Evolutionary conservation across 2,329 filamentous ascomycete species (phyloP).

Genomic region (Colletotrichum scovillei): DNA sequence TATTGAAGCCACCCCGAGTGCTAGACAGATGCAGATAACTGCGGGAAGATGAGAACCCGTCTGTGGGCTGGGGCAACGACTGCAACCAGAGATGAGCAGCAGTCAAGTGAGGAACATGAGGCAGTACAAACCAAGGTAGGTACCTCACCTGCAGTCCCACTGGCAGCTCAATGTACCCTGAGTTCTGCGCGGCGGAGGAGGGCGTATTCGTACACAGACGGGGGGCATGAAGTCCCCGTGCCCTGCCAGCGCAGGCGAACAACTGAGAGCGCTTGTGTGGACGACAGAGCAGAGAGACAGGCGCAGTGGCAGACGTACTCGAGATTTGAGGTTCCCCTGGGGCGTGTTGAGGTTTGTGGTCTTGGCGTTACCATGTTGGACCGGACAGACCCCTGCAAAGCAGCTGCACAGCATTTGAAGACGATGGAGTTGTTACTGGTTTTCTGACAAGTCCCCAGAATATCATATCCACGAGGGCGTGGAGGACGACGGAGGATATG

Average conservation of each 20-base stretch:
- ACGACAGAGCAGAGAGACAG: neutral
- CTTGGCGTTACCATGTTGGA: constrained; percentile 15
- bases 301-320: no score
- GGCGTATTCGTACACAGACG: constrained; percentile 7
- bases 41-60: neutral
- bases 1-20: neutral
- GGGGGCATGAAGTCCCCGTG: neutral
- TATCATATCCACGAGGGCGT: constrained; percentile 20
- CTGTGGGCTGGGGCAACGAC: neutral
- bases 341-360: neutral
- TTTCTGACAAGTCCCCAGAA: constrained; percentile 21
- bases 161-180: neutral
- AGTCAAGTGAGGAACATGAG: neutral
- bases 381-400: constrained; percentile 10
- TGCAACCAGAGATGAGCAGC: neutral
- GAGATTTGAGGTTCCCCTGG: neutral
- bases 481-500: constrained; percentile 27
- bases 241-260: neutral
- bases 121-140: neutral
- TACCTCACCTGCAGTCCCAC: neutral
- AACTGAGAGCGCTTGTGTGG: neutral
- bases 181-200: neutral
- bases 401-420: constrained; percentile 27
- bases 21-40: neutral
- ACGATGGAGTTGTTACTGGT: constrained; percentile 1